Base-by-base conservation (phyloP, 768 basidiomycete species). In the Cystobasidium tubakii region DNA sequence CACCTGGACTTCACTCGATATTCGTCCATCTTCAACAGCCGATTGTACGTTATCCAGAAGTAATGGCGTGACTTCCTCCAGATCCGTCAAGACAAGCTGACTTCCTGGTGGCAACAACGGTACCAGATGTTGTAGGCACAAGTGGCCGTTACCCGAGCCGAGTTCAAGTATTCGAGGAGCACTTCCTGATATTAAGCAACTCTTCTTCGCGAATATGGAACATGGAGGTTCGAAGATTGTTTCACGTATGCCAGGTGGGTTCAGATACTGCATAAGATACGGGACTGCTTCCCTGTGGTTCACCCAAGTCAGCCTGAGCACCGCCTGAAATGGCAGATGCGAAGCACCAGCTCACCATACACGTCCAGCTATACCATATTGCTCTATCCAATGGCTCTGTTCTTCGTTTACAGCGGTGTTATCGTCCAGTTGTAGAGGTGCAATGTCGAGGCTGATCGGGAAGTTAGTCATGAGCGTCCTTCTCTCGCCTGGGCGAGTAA, bases 331-430 rank as follows among this genome's bases (percentile, higher is more conserved):
- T 55, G 3, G 23, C 3, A 43, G 27, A 10, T 44, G n/a, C n/a
- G n/a, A n/a, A 50, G 36, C 13, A 9, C 42, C 42, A 36, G 15
- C 69, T 71, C 53, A 71, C 69, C 69, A 71, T 12, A 60, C 39
- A 7, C 69, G 50, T 1, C 69, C 69, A 21, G 69, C 69, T 57
- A 71, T 71, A 60, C 69, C 69, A 31, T 71, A 71, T 33, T 71
- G 27, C 43, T 31, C 2, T 4, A 71, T 71, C 69, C 69, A 71
- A 13, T 33, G 21, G 6, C 7, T 19, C 25, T 71, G 69, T n/a
- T 34, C 23, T 9, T 27, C 36, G 33, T 39, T 29, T 21, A 7
- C 53, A 36, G 6, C 27, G 3, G 25, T 13, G 2, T 19, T 36
- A 27, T 46, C 36, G 9, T 23, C 25, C 33, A 65, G 23, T 21